Conservation (phyloP, 1,139 yeast genomes). For the Scheffersomyces insectosa region DNA sequence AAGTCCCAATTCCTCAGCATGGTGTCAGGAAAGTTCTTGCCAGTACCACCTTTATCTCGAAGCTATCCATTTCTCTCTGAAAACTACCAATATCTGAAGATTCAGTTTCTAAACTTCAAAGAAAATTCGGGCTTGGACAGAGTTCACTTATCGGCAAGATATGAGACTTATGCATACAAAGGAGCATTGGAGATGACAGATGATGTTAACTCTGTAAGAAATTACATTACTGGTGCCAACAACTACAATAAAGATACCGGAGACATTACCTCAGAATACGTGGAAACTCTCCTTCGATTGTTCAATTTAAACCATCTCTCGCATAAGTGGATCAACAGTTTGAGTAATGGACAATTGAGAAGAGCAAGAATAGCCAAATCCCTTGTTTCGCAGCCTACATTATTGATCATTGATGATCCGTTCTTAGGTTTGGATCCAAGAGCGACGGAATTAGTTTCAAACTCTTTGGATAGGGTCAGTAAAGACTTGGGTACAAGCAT, state of each 20-base stretch:
- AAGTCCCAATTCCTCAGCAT: slow-evolving; percentile 36
- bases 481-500: slow-evolving; percentile 33
- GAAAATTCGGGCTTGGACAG: slow-evolving; percentile 58
- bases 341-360: slow-evolving; percentile 92
- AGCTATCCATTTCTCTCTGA: slow-evolving; percentile 52
- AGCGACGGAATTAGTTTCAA: slow-evolving; percentile 62
- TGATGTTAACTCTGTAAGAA: slow-evolving; percentile 71
- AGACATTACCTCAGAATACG: slow-evolving; percentile 25
- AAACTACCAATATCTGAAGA: slow-evolving; percentile 20
- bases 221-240: slow-evolving; percentile 53
- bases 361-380: slow-evolving; percentile 84
- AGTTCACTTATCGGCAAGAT: slow-evolving; percentile 84
- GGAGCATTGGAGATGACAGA: slow-evolving; percentile 59
- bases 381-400: slow-evolving; percentile 60
- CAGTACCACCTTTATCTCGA: slow-evolving; percentile 56
- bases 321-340: slow-evolving; percentile 77
- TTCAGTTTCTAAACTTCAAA: slow-evolving; percentile 60
- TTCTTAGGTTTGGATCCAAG: slow-evolving; percentile 85
- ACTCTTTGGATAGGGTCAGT: slow-evolving; percentile 30
- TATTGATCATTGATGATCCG: slow-evolving; percentile 84
- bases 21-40: slow-evolving; percentile 40
- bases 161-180: slow-evolving; percentile 69
- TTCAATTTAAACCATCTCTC: slow-evolving; percentile 59
- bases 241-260: slow-evolving; percentile 40
- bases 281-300: slow-evolving; percentile 44